phyloP scores from a whole-genome alignment of 1,139 yeast species.

The Magnusiomyces tetraspermus region DNA sequence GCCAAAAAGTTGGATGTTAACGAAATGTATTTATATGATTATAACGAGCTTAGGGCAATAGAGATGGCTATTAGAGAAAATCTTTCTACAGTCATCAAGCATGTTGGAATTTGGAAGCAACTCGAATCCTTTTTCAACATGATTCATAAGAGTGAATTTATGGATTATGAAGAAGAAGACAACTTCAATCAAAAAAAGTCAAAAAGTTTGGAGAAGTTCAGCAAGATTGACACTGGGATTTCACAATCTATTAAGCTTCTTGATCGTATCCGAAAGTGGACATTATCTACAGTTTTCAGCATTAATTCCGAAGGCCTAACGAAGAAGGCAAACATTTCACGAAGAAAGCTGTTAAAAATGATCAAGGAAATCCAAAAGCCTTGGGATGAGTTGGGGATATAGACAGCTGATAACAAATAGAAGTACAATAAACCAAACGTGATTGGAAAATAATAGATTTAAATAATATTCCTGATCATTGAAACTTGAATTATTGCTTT shows the following conservation, averaged over 20 bases:
- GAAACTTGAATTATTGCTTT: no score
- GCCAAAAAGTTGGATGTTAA: slow-evolving; percentile 41
- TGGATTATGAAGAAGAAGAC: neutral
- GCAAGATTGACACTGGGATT: neutral
- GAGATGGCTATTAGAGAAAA: slow-evolving; percentile 33
- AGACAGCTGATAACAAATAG: neutral
- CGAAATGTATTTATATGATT: slow-evolving; percentile 42
- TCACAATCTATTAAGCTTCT: neutral
- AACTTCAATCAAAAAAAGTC: neutral
- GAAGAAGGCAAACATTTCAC: neutral
- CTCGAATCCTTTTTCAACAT: neutral
- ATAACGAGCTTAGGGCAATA: slow-evolving; percentile 34
- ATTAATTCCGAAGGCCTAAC: neutral
- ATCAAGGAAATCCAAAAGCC: slow-evolving; percentile 4
- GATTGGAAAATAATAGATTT: no score
- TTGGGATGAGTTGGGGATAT: slow-evolving; percentile 1
- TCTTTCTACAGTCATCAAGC: slow-evolving; percentile 18
- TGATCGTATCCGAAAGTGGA: neutral
- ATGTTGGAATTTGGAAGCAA: slow-evolving; percentile 6
- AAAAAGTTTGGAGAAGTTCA: neutral
- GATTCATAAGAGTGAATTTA: neutral
- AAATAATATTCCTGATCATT: no score
- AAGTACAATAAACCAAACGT: neutral
- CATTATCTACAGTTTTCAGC: neutral
- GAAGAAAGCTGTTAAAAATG: neutral